phyloP scores from a whole-genome alignment of 768 basidiomycete genomes.

The Pluteus cervinus region DNA sequence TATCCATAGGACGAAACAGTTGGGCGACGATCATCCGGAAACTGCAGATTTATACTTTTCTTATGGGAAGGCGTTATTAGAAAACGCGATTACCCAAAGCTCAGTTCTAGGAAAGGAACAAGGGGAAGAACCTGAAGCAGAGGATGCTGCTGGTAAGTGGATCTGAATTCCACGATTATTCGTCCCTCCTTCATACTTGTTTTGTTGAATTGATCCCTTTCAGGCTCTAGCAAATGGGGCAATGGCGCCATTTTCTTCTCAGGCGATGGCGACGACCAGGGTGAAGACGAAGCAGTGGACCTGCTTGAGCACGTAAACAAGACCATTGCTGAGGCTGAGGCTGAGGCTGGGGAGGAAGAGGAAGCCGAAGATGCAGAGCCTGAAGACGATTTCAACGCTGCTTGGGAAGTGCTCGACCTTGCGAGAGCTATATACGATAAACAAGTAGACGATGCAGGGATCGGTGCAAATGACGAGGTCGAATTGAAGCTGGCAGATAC shows the following conservation, averaged over 20 bases:
- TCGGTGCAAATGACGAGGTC: slow-evolving; percentile 54
- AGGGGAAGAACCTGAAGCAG: slow-evolving; percentile 69
- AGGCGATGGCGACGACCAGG: slow-evolving; percentile 64
- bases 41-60: slow-evolving; percentile 84
- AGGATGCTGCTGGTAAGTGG: slow-evolving; percentile 29
- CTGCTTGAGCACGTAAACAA: slow-evolving; percentile 46
- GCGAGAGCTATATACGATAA: slow-evolving; percentile 84
- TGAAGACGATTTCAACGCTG: slow-evolving; percentile 96
- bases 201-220: slow-evolving; percentile 12
- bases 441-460: slow-evolving; percentile 45
- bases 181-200: slow-evolving; percentile 6
- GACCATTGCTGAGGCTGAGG: slow-evolving; percentile 43
- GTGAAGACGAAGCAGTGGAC: slow-evolving; percentile 49
- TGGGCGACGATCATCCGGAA: slow-evolving; percentile 77
- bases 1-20: slow-evolving; percentile 64
- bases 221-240: slow-evolving; percentile 26
- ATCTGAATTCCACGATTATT: slow-evolving; percentile 6
- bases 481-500: slow-evolving; percentile 87
- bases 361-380: slow-evolving; percentile 73
- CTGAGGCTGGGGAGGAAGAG: slow-evolving; percentile 48
- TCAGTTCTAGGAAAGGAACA: slow-evolving; percentile 90
- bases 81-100: slow-evolving; percentile 83
- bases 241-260: slow-evolving; percentile 69
- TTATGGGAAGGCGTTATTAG: slow-evolving; percentile 90
- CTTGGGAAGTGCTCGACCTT: slow-evolving; percentile 97